A percentile compares a stretch with the other conserved stretches of the same genome.
These are phyloP conservation scores for Chrysoporthe cubensis DNA, from an alignment of 2,329 filamentous ascomycete species.

Conservation along the genomic window DNA sequence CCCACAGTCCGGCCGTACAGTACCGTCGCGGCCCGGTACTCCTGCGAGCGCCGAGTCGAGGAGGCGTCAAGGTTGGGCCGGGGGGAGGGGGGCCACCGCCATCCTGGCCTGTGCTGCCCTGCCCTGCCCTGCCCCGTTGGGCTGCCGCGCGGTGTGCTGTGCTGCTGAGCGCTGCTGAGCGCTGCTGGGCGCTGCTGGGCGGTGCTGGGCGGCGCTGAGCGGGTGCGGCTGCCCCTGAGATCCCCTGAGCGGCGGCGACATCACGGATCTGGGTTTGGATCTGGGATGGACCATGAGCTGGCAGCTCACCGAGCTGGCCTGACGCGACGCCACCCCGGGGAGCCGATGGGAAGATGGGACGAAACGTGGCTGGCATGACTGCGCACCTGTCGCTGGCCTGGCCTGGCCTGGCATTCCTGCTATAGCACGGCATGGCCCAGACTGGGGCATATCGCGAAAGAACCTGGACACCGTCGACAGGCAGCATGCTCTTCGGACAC, in stretches of 20 bases:
- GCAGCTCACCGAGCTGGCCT: neutral
- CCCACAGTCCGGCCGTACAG: neutral
- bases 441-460: neutral
- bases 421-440: no score
- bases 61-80: no score
- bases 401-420: no score
- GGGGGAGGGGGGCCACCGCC: neutral
- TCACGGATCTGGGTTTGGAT: neutral
- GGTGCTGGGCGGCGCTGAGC: neutral
- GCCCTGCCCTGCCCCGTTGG: neutral
- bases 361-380: constrained; percentile 22
- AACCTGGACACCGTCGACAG: constrained; percentile 10
- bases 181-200: no score
- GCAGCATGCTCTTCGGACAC: neutral
- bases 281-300: neutral
- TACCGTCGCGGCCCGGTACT: neutral
- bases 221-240: constrained; percentile 3
- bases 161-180: neutral
- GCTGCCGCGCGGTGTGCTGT: neutral
- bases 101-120: neutral
- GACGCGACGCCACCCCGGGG: neutral
- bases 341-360: constrained; percentile 17
- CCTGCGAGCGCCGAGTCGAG: no score
- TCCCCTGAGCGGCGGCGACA: constrained; percentile 3
- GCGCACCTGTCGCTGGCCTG: constrained; percentile 1